Conservation (phyloP, 2,329 filamentous ascomycete species). For the Zopfia rhizophila region DNA sequence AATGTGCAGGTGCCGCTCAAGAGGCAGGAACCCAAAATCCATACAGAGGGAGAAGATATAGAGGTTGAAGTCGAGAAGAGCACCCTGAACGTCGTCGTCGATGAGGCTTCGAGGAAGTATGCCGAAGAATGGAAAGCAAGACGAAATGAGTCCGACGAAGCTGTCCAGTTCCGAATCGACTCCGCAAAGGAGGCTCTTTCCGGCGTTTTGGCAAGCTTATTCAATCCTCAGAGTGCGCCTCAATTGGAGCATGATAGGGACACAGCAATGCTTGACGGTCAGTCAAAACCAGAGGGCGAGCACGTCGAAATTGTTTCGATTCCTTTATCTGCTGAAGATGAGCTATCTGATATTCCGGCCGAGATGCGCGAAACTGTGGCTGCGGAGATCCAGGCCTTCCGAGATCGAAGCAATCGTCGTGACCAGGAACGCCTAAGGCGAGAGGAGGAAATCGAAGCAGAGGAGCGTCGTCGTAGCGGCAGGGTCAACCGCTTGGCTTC, state of each 20-base stretch:
- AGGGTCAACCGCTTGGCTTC: constrained; percentile 76
- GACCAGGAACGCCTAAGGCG: constrained; percentile 87
- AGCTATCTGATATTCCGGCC: constrained; percentile 91
- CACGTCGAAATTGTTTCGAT: constrained; percentile 90
- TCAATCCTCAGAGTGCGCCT: constrained; percentile 66
- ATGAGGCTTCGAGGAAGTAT: constrained; percentile 84
- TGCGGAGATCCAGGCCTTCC: constrained; percentile 91
- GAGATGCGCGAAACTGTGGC: constrained; percentile 97
- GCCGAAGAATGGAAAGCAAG: constrained; percentile 81
- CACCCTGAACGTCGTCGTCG: constrained; percentile 75
- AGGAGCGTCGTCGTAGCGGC: constrained; percentile 78
- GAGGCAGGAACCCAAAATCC: constrained; percentile 69
- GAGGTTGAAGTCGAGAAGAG: constrained; percentile 70
- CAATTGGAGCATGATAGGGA: constrained; percentile 72
- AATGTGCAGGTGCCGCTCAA: constrained; percentile 84
- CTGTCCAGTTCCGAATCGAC: constrained; percentile 74
- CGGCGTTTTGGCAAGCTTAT: constrained; percentile 75
- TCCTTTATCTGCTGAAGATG: constrained; percentile 81
- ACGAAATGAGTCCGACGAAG: constrained; percentile 70
- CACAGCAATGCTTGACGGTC: constrained; percentile 71
- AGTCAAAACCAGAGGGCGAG: constrained; percentile 63
- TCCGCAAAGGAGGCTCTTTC: constrained; percentile 74
- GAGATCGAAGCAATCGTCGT: constrained; percentile 87
- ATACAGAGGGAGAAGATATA: constrained; percentile 53
- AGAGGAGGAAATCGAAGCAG: constrained; percentile 92